Evolutionary conservation across 2,329 filamentous ascomycete genomes (phyloP).

Genomic region (Rosellinia necatrix): DNA sequence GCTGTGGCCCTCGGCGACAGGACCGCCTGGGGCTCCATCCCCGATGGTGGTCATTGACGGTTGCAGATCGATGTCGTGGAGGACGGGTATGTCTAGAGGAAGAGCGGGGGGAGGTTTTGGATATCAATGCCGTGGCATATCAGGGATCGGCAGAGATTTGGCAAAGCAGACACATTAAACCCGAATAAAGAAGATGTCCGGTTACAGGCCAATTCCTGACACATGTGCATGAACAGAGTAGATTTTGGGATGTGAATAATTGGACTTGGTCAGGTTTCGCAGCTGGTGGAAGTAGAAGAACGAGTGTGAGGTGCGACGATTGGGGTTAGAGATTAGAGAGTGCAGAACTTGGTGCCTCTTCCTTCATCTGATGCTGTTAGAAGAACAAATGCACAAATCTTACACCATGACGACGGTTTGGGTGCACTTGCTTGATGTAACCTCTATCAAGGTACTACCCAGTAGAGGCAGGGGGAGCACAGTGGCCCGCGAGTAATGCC

Average conservation of each 20-base stretch:
- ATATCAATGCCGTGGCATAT: slow-evolving; percentile 29
- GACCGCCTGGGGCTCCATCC: slow-evolving; percentile 28
- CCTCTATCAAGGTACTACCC: no score
- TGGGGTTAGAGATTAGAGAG: neutral
- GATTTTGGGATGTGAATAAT: neutral
- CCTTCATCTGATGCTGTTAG: no score
- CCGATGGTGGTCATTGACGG: slow-evolving; percentile 32
- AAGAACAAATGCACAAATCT: no score
- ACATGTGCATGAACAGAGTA: slow-evolving; percentile 8
- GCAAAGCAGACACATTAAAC: slow-evolving; percentile 11
- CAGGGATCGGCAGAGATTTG: slow-evolving; percentile 2
- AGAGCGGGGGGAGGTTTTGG: no score
- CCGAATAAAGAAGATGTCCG: slow-evolving; percentile 3
- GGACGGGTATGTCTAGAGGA: slow-evolving; percentile 14
- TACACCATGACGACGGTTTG: neutral
- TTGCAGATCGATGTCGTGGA: slow-evolving; percentile 2
- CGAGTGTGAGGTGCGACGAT: slow-evolving; percentile 2
- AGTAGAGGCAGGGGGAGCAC: neutral
- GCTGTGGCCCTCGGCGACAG: slow-evolving; percentile 25
- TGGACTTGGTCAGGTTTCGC: neutral
- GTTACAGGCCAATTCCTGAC: slow-evolving; percentile 7
- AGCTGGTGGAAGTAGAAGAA: slow-evolving; percentile 4
- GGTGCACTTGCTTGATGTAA: no score
- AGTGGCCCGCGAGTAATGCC: neutral
- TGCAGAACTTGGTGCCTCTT: neutral